Base-by-base conservation (phyloP, 2,329 filamentous ascomycete species). In the Aureobasidium sp. region DNA sequence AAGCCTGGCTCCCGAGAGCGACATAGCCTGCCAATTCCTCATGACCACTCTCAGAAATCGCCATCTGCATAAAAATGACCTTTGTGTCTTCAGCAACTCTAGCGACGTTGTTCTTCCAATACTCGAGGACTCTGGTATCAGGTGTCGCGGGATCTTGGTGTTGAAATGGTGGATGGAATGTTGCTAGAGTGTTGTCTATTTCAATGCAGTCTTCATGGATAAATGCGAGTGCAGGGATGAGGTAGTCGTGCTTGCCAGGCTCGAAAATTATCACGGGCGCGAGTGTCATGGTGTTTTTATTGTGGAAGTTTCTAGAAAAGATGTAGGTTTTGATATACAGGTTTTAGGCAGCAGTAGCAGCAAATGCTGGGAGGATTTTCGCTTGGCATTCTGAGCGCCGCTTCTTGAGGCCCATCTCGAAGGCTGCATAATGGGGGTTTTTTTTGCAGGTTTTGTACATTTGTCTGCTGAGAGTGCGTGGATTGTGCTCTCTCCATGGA, bases 161-260 rank as follows among this genome's bases (percentile, higher is more conserved):
- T 13, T 38, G 13, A 35, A 86, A 72, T 0, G 84, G 83, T n/a
- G 82, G 81, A 15, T 84, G 74, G 67, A 86, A 86, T 4, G 78
- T 81, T 27, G 81, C 81, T 37, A 83, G 76, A 63, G 79, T 80
- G 67, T 78, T 75, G 71, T 84, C 82, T 62, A 78, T 73, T 4
- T 78, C 80, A 68, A 87, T 83, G 71, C 83, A 85, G 15, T 78
- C 76, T 61, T 77, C 79, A 65, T 86, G 84, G 25, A 86, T 75
- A 49, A 78, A 76, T 37, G 82, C 82, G 19, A 86, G 75, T 66
- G 82, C 81, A 17, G 79, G 77, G 25, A 83, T 74, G 23, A 85
- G 75, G 66, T 81, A 77, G 29, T 72, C 67, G 65, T 86, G 80
- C n/a, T 40, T 42, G 15, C 37, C 46, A 11, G 45, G 45, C n/a